Base-by-base conservation (phyloP, 495 filamentous ascomycete genomes). In the Penicillium chermesinum region DNA sequence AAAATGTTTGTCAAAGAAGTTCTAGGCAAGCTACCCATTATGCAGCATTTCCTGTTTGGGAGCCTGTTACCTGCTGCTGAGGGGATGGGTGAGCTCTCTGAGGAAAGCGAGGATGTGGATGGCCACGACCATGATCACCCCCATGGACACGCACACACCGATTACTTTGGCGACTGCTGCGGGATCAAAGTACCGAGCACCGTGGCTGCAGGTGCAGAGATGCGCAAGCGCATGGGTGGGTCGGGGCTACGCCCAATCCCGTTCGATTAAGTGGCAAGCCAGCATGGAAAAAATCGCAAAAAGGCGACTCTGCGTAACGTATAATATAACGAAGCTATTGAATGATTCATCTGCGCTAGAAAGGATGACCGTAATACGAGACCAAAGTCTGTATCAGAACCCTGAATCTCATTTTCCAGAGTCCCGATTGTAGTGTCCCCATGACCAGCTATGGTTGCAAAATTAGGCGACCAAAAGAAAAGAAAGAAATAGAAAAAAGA, bases 21-120 rank as follows among this genome's bases (percentile, higher is more conserved):
- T 0, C 69, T 99, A 36, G 81, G 85, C 18, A 99, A 99, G 69
- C 63, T 97, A 44, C 94, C 94, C 6, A 93, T 99, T 34, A 96
- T 96, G 85, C 93, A 99, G 62, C 94, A 99, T 64, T 97, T 99
- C 61, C 61, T 94, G 20, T 99, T 99, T 65, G 93, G 94, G 13
- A 78, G 75, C 37, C 69, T 98, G 33, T 71, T 99, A 2, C 85
- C 88, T 2, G 88, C 91, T 2, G 80, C 68, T 2, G 79, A 88
- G 46, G 88, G 81, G 2, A 96, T 97, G 93, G 85, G 82, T 35
- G 69, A 68, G 38, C 47, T 35, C 30, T 58, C 54, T 38, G 74
- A 70, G 32, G 79, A 79, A 51, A 73, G 73, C 12, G 71, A 75
- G 22, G 64, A 53, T 1, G 76, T 71, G 3, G 19, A 69, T 80